phyloP scores from a whole-genome alignment of 805 yeast genomes.

The Sugiyamaella lignohabitans region DNA sequence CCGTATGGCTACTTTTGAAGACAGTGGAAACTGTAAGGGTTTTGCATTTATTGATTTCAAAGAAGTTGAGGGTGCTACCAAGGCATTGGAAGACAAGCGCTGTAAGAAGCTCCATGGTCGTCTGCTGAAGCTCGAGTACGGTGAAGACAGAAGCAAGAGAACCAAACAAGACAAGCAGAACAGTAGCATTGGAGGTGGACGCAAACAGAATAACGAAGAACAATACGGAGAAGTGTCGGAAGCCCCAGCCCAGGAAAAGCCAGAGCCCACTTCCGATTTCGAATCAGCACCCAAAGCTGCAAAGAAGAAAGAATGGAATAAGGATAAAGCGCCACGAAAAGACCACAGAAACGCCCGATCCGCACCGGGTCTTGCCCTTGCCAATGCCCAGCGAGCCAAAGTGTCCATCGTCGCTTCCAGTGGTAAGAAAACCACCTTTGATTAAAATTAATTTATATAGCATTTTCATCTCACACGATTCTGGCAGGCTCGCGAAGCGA shows the following conservation, averaged over 20 bases:
- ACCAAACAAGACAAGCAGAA: constrained; percentile 14
- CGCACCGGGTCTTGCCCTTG: constrained; percentile 72
- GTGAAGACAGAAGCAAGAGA: constrained; percentile 88
- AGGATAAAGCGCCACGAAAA: background rate
- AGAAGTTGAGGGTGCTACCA: constrained; percentile 73
- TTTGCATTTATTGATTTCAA: constrained; percentile 87
- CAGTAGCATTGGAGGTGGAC: constrained; percentile 1
- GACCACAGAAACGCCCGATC: constrained; percentile 5
- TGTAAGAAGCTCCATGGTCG: constrained; percentile 65
- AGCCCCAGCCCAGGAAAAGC: background rate
- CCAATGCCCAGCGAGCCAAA: constrained; percentile 81
- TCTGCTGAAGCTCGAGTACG: constrained; percentile 78
- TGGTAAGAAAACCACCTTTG: constrained; percentile 81
- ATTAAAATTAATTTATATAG: constrained; percentile 24
- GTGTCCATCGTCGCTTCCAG: constrained; percentile 82
- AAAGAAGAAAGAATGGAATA: background rate
- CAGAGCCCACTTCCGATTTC: background rate
- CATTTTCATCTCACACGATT: too few species aligned
- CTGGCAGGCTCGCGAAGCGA: too few species aligned
- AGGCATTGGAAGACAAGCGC: constrained; percentile 67
- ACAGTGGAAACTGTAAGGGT: constrained; percentile 93
- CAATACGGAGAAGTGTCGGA: constrained; percentile 3
- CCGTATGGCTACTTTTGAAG: constrained; percentile 98
- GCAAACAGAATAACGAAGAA: constrained; percentile 3
- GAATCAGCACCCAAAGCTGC: background rate